Conservation (phyloP, 192 early-diverging fungal species). For the Phlyctochytrium arcticum region DNA sequence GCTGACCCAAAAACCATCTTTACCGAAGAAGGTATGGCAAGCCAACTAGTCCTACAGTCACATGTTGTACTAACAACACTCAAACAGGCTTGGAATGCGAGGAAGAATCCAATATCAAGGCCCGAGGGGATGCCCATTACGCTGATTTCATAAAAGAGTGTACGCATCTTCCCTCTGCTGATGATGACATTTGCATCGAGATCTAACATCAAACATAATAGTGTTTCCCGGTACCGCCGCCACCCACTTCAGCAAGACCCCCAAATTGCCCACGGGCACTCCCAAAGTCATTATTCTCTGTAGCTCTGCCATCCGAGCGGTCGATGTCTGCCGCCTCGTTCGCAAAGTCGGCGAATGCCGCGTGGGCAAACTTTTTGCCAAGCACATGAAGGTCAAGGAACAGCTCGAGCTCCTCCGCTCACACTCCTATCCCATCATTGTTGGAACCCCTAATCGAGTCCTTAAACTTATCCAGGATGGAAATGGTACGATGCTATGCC, state of each 20-base stretch:
- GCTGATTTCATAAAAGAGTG: too few species aligned
- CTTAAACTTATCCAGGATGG: constrained; percentile 55
- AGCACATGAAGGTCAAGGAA: constrained; percentile 72
- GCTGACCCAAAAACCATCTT: too few species aligned
- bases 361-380: constrained; percentile 72
- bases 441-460: constrained; percentile 69
- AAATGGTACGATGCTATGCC: constrained; percentile 14
- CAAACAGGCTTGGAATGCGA: too few species aligned
- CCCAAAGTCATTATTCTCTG: constrained; percentile 55
- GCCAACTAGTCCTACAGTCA: too few species aligned
- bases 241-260: constrained; percentile 13
- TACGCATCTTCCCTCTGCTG: too few species aligned
- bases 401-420: constrained; percentile 55
- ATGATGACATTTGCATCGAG: too few species aligned
- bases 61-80: too few species aligned
- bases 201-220: too few species aligned
- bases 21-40: too few species aligned
- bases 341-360: constrained; percentile 50
- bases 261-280: constrained; percentile 32
- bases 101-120: too few species aligned
- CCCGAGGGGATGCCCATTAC: too few species aligned
- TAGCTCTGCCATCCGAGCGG: constrained; percentile 57
- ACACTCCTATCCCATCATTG: constrained; percentile 52
- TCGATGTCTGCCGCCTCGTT: constrained; percentile 53
- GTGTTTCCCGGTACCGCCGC: constrained; percentile 9